A percentile compares a stretch with the other conserved stretches of the same genome.
phyloP scores from a whole-genome alignment of 2,329 filamentous ascomycete species.

The Colletotrichum navitas region DNA sequence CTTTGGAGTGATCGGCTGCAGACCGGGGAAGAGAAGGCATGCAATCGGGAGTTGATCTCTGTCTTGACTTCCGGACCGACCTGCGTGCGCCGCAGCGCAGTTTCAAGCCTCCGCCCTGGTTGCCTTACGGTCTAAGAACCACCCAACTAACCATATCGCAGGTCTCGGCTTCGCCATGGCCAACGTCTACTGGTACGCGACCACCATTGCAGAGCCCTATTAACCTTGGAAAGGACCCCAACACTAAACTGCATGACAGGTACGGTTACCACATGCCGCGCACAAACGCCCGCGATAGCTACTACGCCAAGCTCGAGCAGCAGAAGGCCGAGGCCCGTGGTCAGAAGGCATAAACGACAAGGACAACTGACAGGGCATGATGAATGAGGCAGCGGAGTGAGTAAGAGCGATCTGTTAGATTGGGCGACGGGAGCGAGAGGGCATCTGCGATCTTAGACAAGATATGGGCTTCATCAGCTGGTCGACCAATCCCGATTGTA shows the following conservation, averaged over 20 bases:
- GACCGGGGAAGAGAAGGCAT: neutral
- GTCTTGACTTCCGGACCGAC: neutral
- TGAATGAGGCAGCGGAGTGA: neutral
- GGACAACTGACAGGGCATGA: neutral
- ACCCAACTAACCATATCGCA: constrained; percentile 54
- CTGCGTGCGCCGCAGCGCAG: neutral
- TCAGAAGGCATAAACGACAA: constrained; percentile 46
- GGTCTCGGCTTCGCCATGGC: constrained; percentile 67
- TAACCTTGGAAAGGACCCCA: constrained; percentile 5
- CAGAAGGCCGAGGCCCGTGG: constrained; percentile 59
- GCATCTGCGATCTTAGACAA: constrained; percentile 34
- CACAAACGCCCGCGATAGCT: constrained; percentile 68
- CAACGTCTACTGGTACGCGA: constrained; percentile 69
- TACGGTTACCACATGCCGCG: constrained; percentile 74
- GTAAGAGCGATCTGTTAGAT: constrained; percentile 15
- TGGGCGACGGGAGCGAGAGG: constrained; percentile 25
- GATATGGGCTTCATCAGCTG: constrained; percentile 36
- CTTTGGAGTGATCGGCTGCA: neutral
- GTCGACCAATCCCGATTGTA: constrained; percentile 40
- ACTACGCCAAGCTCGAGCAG: constrained; percentile 70
- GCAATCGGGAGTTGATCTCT: neutral
- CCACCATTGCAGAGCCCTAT: neutral
- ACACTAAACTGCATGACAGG: constrained; percentile 53
- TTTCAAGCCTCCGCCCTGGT: neutral
- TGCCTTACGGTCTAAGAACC: neutral